Evolutionary conservation across 208 protist species (phyloP).

Genomic region (Trypanosoma lewisi): DNA sequence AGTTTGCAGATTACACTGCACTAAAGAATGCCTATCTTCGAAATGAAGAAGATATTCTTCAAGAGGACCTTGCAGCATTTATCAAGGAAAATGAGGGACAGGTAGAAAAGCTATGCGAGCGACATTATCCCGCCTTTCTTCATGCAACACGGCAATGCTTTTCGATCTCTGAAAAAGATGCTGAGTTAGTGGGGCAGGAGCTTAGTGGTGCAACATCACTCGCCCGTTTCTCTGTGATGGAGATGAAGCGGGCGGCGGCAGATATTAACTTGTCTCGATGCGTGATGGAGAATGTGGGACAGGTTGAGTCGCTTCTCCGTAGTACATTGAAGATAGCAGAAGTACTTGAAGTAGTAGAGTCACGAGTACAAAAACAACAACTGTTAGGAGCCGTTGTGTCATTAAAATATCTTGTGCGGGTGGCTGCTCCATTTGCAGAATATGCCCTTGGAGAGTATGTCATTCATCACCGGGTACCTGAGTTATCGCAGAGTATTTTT

Average conservation of each 20-base stretch:
- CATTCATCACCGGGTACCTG: conserved; percentile 72
- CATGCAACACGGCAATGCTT: conserved; percentile 84
- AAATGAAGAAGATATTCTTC: conserved; percentile 72
- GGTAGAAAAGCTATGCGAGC: conserved; percentile 82
- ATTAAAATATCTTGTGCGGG: conserved; percentile 64
- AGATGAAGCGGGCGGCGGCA: conserved; percentile 70
- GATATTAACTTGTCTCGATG: conserved; percentile 63
- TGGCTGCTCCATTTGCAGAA: conserved; percentile 65
- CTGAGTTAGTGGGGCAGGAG: conserved; percentile 81
- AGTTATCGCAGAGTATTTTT: conserved; percentile 62
- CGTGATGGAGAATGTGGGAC: conserved; percentile 57
- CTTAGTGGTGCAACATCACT: conserved; percentile 75
- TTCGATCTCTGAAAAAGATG: conserved; percentile 77
- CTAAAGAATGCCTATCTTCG: conserved; percentile 79
- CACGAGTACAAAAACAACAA: conserved; percentile 62
- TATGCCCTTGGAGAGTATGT: conserved; percentile 86
- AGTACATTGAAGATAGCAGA: conserved; percentile 62
- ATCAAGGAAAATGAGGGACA: conserved; percentile 85
- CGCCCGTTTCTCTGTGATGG: conserved; percentile 63
- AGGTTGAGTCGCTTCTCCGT: conserved; percentile 52
- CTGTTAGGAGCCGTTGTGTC: conserved; percentile 73
- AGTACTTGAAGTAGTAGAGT: conserved; percentile 80
- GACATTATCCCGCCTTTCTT: conserved; percentile 87
- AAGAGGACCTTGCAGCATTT: conserved; percentile 71
- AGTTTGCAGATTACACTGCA: conserved; percentile 88